Base-by-base conservation (phyloP, 345 rosid genomes). In the Adansonia digitata region DNA sequence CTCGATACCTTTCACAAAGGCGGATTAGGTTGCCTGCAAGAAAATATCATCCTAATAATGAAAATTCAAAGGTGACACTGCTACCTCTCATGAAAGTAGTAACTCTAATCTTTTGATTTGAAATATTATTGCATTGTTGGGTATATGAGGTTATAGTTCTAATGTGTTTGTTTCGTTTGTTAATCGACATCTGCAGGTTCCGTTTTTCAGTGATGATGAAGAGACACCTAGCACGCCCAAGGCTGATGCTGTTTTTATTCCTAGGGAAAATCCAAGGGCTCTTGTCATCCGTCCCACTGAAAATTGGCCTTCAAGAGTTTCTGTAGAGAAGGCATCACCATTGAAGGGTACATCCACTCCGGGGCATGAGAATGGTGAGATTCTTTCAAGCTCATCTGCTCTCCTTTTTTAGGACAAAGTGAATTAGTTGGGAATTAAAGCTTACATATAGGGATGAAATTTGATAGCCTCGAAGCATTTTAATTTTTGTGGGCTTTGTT, bases 261-360 rank as follows among this genome's bases (percentile, higher is more conserved):
- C 99, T 17, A 82, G 99, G 85, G 98, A 95, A 81, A 93, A 95
- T 77, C 99, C 99, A 22, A 89, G 97, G 85, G 86, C 96, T 80
- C 79, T 95, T 74, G 86, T 95, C 55, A 90, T 91, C 75, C 90
- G 82, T 73, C 89, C 96, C 53, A 43, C 82, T 14, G 94, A 87
- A 55, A 86, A 85, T 74, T 84, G 88, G 89, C 76, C 87, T 55
- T 74, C 82, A 69, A 87, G 89, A 82, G 55, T 76, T 67, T 77
- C 75, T 85, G 77, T 81, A 37, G 91, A 81, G 56, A 91, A 81
- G 78, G 74, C 80, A 71, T 84, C 88, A 63, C 85, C 83, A 22
- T 53, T 69, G 75, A 89, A 86, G 78, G 85, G 85, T 57, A 35
- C 80, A 64, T 46, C 76, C 31, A 31, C 45, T 45, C 69, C 31